phyloP scores from a whole-genome alignment of 768 basidiomycete species.

The Cystofilobasidium macerans region DNA sequence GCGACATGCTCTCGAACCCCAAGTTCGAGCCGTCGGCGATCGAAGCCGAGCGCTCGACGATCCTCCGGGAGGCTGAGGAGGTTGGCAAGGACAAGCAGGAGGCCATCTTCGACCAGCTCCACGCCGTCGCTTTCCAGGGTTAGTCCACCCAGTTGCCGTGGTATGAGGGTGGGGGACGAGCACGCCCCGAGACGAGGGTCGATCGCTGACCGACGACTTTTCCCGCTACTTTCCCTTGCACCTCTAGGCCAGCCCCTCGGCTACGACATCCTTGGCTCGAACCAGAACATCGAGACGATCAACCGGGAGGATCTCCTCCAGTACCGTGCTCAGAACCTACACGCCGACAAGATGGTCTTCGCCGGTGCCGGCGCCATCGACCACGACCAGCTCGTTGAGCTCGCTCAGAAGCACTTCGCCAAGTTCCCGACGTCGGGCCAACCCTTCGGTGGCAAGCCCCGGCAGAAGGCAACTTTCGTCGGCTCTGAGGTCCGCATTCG shows the following conservation, averaged over 20 bases:
- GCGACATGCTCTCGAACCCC: slow-evolving; percentile 93
- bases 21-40: slow-evolving; percentile 78
- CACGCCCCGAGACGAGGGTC: no score
- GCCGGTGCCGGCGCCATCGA: slow-evolving; percentile 94
- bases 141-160: slow-evolving; percentile 31
- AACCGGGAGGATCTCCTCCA: slow-evolving; percentile 71
- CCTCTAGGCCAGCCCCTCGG: slow-evolving; percentile 77
- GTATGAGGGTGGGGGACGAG: not conserved
- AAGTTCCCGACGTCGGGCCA: slow-evolving; percentile 72
- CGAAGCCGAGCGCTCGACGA: slow-evolving; percentile 92
- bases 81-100: slow-evolving; percentile 98
- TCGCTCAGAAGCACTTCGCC: slow-evolving; percentile 88
- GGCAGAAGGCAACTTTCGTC: slow-evolving; percentile 62
- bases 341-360: slow-evolving; percentile 96
- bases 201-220: no score
- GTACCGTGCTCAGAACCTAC: slow-evolving; percentile 98
- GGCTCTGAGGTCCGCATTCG: slow-evolving; percentile 93
- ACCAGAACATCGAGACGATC: slow-evolving; percentile 90
- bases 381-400: slow-evolving; percentile 80
- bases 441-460: slow-evolving; percentile 71
- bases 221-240: not conserved
- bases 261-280: slow-evolving; percentile 93
- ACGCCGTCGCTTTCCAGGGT: slow-evolving; percentile 95
- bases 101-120: slow-evolving; percentile 96
- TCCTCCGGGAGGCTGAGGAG: slow-evolving; percentile 93